These are phyloP conservation scores for Solanum pimpinellifolium DNA, from an alignment of 257 asterid genomes.

Conservation along the genomic window DNA sequence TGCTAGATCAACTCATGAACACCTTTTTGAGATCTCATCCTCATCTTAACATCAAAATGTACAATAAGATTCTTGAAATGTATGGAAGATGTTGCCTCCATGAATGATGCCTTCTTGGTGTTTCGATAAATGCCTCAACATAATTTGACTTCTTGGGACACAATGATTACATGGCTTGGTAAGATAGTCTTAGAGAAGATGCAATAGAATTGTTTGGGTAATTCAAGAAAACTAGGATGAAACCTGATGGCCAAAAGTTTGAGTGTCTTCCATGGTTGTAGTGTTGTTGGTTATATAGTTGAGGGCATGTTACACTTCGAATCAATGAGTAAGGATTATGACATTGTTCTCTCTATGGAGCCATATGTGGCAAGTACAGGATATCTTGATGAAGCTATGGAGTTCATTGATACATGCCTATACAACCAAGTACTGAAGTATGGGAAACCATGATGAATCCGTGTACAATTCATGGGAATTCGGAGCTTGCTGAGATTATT, in stretches of 20 bases:
- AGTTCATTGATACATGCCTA: constrained; percentile 63
- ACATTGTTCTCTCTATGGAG: constrained; percentile 50
- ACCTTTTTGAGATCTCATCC: constrained; percentile 36
- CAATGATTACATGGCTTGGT: constrained; percentile 64
- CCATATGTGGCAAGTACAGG: constrained; percentile 73
- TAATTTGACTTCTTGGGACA: constrained; percentile 76
- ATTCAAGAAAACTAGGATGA: constrained; percentile 49
- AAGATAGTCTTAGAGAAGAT: constrained; percentile 55
- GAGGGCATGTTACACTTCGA: constrained; percentile 76
- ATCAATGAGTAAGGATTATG: constrained; percentile 55
- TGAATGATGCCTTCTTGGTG: constrained; percentile 49
- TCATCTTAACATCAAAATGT: constrained; percentile 34
- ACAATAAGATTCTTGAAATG: constrained; percentile 63
- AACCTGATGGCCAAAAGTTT: constrained; percentile 66
- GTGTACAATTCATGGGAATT: constrained; percentile 62
- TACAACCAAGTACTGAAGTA: constrained; percentile 42
- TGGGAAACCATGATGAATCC: constrained; percentile 61
- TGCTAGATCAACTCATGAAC: constrained; percentile 54
- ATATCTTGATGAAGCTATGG: constrained; percentile 60
- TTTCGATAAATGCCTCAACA: constrained; percentile 48
- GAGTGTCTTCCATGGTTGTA: constrained; percentile 58
- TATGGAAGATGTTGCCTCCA: constrained; percentile 52
- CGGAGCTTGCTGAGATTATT: constrained; percentile 50
- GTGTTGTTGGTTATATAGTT: constrained; percentile 32
- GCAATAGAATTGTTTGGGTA: constrained; percentile 57